Base-by-base conservation (phyloP, 305 asterid genomes). In the Fraxinus floribunda region DNA sequence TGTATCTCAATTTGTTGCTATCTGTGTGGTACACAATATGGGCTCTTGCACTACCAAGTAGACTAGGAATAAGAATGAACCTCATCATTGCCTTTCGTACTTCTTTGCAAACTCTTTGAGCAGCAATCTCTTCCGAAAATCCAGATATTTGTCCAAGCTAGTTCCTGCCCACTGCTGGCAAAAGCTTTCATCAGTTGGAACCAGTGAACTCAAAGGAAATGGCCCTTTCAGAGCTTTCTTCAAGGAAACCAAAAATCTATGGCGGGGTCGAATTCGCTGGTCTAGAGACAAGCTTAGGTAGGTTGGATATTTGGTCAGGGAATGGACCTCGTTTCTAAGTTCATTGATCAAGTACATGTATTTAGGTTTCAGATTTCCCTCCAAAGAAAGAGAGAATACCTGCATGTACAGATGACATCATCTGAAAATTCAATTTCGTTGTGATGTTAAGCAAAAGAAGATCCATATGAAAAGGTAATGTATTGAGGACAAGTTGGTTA, bases 141-240 rank as follows among this genome's bases (percentile, higher is more conserved):
- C 97, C 22, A 95, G 88, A 89, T 95, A 95, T 86, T 84, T 88
- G 78, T 95, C 98, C 78, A 95, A 68, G 86, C 94, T 95, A 75
- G 98, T 95, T 81, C 95, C 94, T 7, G 98, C 98, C 98, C 98
- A 95, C 86, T 90, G 94, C 91, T 91, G 97, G 88, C 98, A 95
- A 85, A 93, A 95, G 88, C 88, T 79, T 89, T 93, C 97, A 88
- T 95, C 98, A n/a, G 95, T 95, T 75, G 97, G 98, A 76, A 95
- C 93, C 39, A 95, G 86, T 77, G 98, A 93, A 85, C 97, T 89
- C 91, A 93, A 89, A 75, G 98, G 98, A 86, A 93, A 95, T 73
- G 97, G 98, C 81, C 98, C 98, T 80, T 90, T 92, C 1, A 97
- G 98, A 79, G 94, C 97, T 86, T 92, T 95, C 90, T 92, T 95